Evolutionary conservation across 331 rosid genomes (phyloP).

Genomic region (Spiraea crenata): DNA sequence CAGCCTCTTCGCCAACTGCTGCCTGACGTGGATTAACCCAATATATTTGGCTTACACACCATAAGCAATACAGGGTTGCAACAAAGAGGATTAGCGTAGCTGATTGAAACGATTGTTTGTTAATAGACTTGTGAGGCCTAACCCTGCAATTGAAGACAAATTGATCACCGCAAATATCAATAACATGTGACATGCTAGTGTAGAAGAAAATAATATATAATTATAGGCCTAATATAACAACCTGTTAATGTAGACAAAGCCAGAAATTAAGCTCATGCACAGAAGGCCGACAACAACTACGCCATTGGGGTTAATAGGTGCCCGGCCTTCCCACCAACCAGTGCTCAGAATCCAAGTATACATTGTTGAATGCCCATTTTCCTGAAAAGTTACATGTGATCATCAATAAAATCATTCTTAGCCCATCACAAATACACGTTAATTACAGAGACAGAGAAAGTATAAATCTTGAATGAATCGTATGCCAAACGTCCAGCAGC

Average conservation of each 20-base stretch:
- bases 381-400: constrained; percentile 39
- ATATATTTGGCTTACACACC: constrained; percentile 78
- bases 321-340: constrained; percentile 86
- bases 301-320: constrained; percentile 80
- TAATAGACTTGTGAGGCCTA: constrained; percentile 41
- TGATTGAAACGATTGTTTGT: constrained; percentile 52
- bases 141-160: constrained; percentile 46
- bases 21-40: constrained; percentile 63
- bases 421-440: not conserved
- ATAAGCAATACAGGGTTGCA: constrained; percentile 66
- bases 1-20: constrained; percentile 89
- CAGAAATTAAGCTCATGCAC: constrained; percentile 55
- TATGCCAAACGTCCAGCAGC: too few relatives aligned
- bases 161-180: constrained; percentile 17
- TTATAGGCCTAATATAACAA: constrained; percentile 15
- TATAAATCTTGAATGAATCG: too few relatives aligned
- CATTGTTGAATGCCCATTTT: constrained; percentile 70
- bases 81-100: constrained; percentile 43
- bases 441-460: too few relatives aligned
- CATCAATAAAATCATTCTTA: constrained; percentile 10
- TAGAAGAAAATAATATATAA: not conserved
- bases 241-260: constrained; percentile 85
- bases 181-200: constrained; percentile 9
- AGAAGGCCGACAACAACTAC: constrained; percentile 55
- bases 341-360: constrained; percentile 92